Conservation (phyloP, 2,329 filamentous ascomycete species). For the Pleurostoma richardsiae region DNA sequence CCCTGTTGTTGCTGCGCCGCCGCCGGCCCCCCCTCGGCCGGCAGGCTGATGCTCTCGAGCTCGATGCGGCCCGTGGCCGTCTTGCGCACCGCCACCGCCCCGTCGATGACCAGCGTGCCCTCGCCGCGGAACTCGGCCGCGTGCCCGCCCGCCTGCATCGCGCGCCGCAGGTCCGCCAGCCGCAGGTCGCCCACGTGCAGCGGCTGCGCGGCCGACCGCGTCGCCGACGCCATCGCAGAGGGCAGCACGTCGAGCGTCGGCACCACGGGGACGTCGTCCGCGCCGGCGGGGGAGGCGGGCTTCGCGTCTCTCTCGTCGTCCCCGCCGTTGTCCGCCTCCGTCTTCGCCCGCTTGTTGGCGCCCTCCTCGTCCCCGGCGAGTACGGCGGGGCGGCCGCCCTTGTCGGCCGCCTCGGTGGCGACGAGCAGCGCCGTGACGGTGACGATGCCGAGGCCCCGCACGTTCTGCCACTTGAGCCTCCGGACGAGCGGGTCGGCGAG, state of each 20-base stretch:
- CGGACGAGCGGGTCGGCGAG: slow-evolving; percentile 80
- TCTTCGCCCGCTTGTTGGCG: slow-evolving; percentile 45
- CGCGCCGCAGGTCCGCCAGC: slow-evolving; percentile 78
- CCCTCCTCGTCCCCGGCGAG: slow-evolving; percentile 41
- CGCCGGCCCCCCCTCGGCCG: slow-evolving; percentile 31
- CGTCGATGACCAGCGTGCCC: slow-evolving; percentile 85
- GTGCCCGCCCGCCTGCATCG: slow-evolving; percentile 79
- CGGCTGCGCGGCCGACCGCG: slow-evolving; percentile 74
- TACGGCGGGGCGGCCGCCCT: slow-evolving; percentile 4
- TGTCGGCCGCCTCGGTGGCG: slow-evolving; percentile 28
- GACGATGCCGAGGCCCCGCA: slow-evolving; percentile 83
- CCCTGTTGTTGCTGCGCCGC: slow-evolving; percentile 42
- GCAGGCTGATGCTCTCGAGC: slow-evolving; percentile 69
- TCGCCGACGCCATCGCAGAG: slow-evolving; percentile 60
- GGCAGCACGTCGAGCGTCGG: slow-evolving; percentile 52
- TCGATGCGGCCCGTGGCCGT: slow-evolving; percentile 82
- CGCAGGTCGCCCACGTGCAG: slow-evolving; percentile 92
- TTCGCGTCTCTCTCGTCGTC: slow-evolving; percentile 11
- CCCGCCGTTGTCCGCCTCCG: slow-evolving; percentile 21
- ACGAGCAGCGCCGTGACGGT: slow-evolving; percentile 75
- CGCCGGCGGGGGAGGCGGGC: slow-evolving; percentile 11
- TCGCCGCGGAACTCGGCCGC: slow-evolving; percentile 90
- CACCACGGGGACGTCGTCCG: slow-evolving; percentile 19
- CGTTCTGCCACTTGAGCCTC: slow-evolving; percentile 89
- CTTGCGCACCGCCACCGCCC: slow-evolving; percentile 83